Evolutionary conservation across 2,329 filamentous ascomycete species (phyloP).

Genomic region (Xylariaceae sp.): DNA sequence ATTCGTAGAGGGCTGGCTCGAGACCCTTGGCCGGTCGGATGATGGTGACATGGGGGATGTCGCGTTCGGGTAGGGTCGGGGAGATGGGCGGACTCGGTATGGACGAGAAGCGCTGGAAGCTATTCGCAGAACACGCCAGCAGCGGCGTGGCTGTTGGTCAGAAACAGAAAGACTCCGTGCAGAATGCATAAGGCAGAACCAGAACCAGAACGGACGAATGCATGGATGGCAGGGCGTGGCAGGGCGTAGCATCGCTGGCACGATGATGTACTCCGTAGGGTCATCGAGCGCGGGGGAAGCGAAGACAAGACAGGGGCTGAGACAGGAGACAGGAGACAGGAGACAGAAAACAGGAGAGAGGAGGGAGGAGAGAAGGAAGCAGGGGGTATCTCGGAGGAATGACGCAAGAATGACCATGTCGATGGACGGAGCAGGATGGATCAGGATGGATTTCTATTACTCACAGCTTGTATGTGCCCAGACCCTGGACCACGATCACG

Average conservation of each 20-base stretch:
- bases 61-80: slow-evolving; percentile 43
- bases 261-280: not conserved
- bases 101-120: slow-evolving; percentile 50
- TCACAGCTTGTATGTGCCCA: slow-evolving; percentile 55
- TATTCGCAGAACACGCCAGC: slow-evolving; percentile 23
- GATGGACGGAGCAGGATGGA: no score
- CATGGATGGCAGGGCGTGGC: not conserved
- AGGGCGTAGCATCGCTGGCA: no score
- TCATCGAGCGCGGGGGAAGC: not conserved
- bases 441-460: slow-evolving; percentile 16
- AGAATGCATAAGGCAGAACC: no score
- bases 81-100: slow-evolving; percentile 47
- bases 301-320: not conserved
- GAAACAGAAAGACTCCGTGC: not conserved
- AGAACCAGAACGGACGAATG: not conserved
- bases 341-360: not conserved
- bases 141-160: not conserved
- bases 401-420: not conserved
- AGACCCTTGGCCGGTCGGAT: slow-evolving; percentile 91
- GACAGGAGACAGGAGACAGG: not conserved
- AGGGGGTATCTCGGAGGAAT: not conserved
- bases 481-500: slow-evolving; percentile 49
- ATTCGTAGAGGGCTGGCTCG: slow-evolving; percentile 86
- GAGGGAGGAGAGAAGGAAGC: no score
- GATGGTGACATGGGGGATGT: slow-evolving; percentile 77